Evolutionary conservation across 2,329 filamentous ascomycete species (phyloP), one percentile per base, ranked within the genome.

Genomic region (Didymellaceae sp.): DNA sequence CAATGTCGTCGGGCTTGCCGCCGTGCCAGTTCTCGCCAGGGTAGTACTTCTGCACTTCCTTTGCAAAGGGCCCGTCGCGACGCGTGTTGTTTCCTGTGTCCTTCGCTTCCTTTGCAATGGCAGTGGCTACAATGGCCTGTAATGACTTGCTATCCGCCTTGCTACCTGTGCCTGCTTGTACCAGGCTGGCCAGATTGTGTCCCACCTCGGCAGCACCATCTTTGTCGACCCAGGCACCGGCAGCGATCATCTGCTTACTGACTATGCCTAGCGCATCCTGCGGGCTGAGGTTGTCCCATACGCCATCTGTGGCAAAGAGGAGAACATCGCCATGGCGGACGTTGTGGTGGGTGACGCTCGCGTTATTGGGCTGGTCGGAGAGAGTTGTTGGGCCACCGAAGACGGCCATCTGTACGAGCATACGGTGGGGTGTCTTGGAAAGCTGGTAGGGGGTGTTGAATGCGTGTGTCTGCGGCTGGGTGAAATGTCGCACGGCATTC

Each of bases 381-480:
- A 96, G 83, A 55, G 89, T 89, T 46, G 73, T 70, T 4, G 72
- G 69, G 2, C 83, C 80, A 34, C 93, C 93, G 71, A 96, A 97
- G 21, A 90, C 84, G 10, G 86, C 85, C 63, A 91, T 88, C 64
- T 94, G 89, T 17, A 86, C 84, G 48, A 91, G 82, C 75, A 96
- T 87, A 62, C 83, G 85, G 3, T 88, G 84, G 0, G 94, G 93
- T 6, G 97, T 87, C 44, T 96, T 86, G 45, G 91, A 93, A 31
- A 99, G 83, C 73, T 99, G 94, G 69, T 90, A 99, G 0, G 94
- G 94, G 0, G 94, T 97, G 74, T 99, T 99, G 82, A 99, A 99
- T 33, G 88, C 91, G 73, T 99, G 94, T 0, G 91, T 97, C 74
- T 99, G 94, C 18, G 91, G 88, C 38, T 86, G 83, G 2, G 91